phyloP scores from a whole-genome alignment of 371 early-diverging fungal species.

The Chytridium lagenaria region DNA sequence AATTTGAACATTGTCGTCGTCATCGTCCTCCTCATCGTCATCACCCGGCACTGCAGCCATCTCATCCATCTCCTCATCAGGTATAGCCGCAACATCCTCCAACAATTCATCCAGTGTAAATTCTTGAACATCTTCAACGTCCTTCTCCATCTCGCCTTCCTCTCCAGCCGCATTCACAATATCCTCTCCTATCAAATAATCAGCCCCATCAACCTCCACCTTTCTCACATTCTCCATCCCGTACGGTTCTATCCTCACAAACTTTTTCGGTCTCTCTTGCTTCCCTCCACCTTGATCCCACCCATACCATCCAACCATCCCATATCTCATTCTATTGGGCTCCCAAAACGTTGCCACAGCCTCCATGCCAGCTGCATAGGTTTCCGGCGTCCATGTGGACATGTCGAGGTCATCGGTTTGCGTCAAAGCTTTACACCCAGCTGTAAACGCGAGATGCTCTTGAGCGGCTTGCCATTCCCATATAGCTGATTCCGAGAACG shows the following conservation, averaged over 20 bases:
- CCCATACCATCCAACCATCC: slow-evolving; percentile 30
- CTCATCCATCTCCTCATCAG: not conserved
- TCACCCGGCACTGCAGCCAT: not conserved
- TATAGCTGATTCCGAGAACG: too few species aligned
- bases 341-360: slow-evolving; percentile 33
- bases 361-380: slow-evolving; percentile 12
- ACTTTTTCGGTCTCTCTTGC: slow-evolving; percentile 24
- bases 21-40: not conserved
- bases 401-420: not conserved
- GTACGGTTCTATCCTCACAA: slow-evolving; percentile 15
- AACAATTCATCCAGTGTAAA: slow-evolving; percentile 10
- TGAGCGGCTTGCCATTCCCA: slow-evolving; percentile 22
- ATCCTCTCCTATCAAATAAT: too few species aligned
- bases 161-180: not conserved
- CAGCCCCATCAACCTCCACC: slow-evolving; percentile 1
- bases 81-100: slow-evolving; percentile 5
- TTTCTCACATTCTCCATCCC: not conserved
- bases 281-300: slow-evolving; percentile 1
- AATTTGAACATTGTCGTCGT: not conserved
- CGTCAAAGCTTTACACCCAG: not conserved
- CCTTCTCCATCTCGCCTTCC: not conserved
- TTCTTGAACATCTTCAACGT: not conserved
- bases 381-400: not conserved
- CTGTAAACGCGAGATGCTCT: slow-evolving; percentile 9
- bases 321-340: slow-evolving; percentile 27